phyloP scores from a whole-genome alignment of 441 rosid genomes.

The Oxalis stricta region DNA sequence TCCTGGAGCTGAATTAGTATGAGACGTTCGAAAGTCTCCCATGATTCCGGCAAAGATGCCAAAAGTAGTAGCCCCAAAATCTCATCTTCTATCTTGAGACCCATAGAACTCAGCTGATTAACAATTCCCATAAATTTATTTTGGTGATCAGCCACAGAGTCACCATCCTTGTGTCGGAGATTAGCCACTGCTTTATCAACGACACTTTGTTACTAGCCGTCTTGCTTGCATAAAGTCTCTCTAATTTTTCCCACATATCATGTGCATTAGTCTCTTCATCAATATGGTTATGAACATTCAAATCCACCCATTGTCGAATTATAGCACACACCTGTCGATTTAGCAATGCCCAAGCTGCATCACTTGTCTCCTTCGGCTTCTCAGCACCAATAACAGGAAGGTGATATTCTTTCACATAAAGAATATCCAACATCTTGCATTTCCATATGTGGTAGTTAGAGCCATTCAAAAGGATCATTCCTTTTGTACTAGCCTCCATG shows the following conservation, averaged over 20 bases:
- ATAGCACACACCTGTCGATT: too few species aligned
- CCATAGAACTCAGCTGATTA: neutral
- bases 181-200: neutral
- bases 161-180: neutral
- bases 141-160: neutral
- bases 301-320: neutral
- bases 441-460: neutral
- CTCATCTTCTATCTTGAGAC: neutral
- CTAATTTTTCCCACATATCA: neutral
- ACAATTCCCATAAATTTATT: neutral
- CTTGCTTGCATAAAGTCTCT: neutral
- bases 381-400: too few species aligned
- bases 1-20: neutral
- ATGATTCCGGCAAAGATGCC: neutral
- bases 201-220: neutral
- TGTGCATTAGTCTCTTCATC: neutral
- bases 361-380: too few species aligned
- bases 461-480: neutral
- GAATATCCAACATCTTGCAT: neutral
- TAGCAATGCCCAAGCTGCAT: too few species aligned
- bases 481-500: neutral
- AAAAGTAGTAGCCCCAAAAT: neutral
- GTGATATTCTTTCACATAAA: too few species aligned
- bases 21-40: neutral
- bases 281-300: constrained; percentile 1